phyloP scores from a whole-genome alignment of 371 early-diverging fungal genomes.

The Rhizopus delemar region DNA sequence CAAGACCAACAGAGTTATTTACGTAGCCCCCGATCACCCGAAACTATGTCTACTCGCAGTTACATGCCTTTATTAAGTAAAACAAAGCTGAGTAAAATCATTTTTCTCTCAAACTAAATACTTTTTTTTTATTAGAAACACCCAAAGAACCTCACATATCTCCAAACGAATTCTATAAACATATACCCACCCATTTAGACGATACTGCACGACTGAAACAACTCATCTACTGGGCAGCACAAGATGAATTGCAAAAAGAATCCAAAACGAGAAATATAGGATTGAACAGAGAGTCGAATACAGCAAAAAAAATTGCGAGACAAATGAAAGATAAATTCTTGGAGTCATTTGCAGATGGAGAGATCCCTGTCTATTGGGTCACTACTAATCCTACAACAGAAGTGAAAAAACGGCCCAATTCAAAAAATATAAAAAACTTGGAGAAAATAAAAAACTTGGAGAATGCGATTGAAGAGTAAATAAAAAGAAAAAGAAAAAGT shows the following conservation, averaged over 20 bases:
- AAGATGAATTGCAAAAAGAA: background rate
- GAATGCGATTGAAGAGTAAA: background rate
- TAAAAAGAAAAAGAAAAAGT: background rate
- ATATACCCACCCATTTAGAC: background rate
- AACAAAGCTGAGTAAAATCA: no score
- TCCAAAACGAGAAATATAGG: background rate
- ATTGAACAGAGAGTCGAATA: background rate
- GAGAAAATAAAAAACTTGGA: background rate
- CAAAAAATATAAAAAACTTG: constrained; percentile 1
- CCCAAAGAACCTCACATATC: background rate
- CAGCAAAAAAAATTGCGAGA: background rate
- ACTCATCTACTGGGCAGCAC: constrained; percentile 1
- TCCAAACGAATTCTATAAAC: background rate
- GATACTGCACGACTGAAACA: background rate
- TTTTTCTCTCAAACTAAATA: background rate
- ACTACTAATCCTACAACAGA: background rate
- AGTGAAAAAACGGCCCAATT: background rate
- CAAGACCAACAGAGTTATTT: constrained; percentile 83
- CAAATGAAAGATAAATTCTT: background rate
- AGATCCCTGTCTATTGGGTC: background rate
- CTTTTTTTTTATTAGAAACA: background rate
- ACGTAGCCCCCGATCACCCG: constrained; percentile 62
- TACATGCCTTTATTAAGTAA: background rate
- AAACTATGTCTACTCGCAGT: background rate
- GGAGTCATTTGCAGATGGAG: background rate